A percentile compares a stretch with the other conserved stretches of the same genome.
These are phyloP conservation scores for Malus fusca DNA, from an alignment of 306 rosid species.

Conservation along the genomic window DNA sequence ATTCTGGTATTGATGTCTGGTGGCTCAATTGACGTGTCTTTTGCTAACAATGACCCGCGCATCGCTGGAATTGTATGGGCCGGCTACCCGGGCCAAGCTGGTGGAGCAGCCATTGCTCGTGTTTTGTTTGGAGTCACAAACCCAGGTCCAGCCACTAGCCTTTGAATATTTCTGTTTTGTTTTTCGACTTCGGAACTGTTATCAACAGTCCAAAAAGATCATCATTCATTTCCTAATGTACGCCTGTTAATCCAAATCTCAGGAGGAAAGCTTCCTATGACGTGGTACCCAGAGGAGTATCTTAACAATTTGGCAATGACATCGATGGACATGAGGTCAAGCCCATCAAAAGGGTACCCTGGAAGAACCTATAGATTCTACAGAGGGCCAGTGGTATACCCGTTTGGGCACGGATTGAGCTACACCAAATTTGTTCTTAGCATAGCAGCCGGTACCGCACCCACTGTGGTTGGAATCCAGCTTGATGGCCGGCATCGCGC, in stretches of 20 bases:
- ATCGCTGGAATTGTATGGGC: constrained; percentile 64
- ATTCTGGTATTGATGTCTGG: constrained; percentile 79
- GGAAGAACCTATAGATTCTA: constrained; percentile 89
- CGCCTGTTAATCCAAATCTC: background rate
- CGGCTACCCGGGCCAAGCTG: constrained; percentile 90
- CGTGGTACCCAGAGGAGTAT: constrained; percentile 86
- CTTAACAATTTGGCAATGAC: constrained; percentile 67
- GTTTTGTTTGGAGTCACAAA: constrained; percentile 49
- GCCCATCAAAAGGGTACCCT: constrained; percentile 40
- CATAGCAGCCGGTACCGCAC: constrained; percentile 34
- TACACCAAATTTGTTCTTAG: constrained; percentile 57
- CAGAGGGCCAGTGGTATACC: constrained; percentile 66
- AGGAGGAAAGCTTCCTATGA: constrained; percentile 84
- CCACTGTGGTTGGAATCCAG: constrained; percentile 40
- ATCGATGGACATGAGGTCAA: constrained; percentile 70
- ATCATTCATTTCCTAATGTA: background rate
- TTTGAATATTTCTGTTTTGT: background rate
- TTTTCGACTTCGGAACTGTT: background rate
- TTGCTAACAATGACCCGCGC: constrained; percentile 50
- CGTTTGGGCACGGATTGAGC: constrained; percentile 64
- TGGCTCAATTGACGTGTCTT: constrained; percentile 68
- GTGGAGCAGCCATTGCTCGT: constrained; percentile 83
- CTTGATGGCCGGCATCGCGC: constrained; percentile 41
- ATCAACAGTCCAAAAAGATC: background rate
- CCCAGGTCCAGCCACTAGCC: constrained; percentile 39